Evolutionary conservation across 495 filamentous ascomycete species (phyloP), one percentile per base, ranked within the genome.

Genomic region (Cryomyces minteri): DNA sequence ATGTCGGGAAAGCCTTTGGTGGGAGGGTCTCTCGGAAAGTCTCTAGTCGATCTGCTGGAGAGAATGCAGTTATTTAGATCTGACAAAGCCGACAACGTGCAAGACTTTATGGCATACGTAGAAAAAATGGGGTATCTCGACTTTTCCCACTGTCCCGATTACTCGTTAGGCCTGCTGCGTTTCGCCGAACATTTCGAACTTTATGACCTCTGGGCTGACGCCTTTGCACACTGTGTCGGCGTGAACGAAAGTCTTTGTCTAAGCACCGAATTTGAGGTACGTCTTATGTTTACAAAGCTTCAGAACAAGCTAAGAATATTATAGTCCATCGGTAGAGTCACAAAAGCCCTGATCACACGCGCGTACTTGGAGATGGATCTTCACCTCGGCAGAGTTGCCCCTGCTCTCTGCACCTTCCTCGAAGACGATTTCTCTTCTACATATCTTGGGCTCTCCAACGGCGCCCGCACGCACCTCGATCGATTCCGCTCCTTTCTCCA

Each of bases 141-240:
- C 44, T 69, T 81, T 51, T 62, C 62, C n/a, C 64, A 69, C 39
- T 70, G 67, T 41, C 68, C 72, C 0, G 68, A 72, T 47, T 71
- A 82, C 57, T 71, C 78, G 6, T 51, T 80, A 5, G 74, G 69
- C 4, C 56, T 73, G 38, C 62, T 83, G 4, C 68, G 65, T 39
- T 70, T 79, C 39, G 73, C 78, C n/a, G 79, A 82, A 48, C 58
- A 64, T 41, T 72, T 69, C 46, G 62, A 67, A 44, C 52, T 78
- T 18, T 64, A 55, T 34, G 64, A 72, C 28, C 53, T 78, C 25
- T 82, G 76, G 64, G 69, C 69, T 10, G 67, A 79, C 50, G 71
- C 77, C 1, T 80, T 81, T 54, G 71, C 67, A 8, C 79, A 83
- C 49, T 80, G 77, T 51, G 68, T 71, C 32, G 79, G 78, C 41